Conservation (phyloP, 2,329 filamentous ascomycete species). For the Trematosphaeria pertusa region DNA sequence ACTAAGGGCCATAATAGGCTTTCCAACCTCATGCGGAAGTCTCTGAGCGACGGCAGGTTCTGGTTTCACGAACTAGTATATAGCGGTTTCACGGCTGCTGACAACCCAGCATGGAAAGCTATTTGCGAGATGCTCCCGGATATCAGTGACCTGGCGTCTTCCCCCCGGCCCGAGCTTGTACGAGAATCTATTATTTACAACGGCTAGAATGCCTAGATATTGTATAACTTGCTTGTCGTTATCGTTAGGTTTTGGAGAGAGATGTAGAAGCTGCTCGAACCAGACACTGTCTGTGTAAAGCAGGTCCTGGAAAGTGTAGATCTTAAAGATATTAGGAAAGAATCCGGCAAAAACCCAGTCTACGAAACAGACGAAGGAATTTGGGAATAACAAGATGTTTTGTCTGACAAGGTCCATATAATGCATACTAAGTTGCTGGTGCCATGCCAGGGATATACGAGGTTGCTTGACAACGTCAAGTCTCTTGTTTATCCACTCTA, state of each 20-base stretch:
- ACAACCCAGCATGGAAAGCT: background rate
- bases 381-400: conserved; percentile 10
- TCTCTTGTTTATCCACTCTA: conserved; percentile 10
- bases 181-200: conserved; percentile 1
- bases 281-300: conserved; percentile 1
- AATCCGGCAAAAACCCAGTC: conserved; percentile 20
- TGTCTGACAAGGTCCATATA: conserved; percentile 15
- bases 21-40: background rate
- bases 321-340: conserved; percentile 12
- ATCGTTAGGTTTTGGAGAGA: background rate
- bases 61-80: conserved; percentile 9
- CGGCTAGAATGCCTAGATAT: background rate
- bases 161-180: background rate
- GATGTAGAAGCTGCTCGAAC: conserved; percentile 7
- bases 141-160: background rate
- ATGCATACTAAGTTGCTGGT: conserved; percentile 6
- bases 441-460: conserved; percentile 1
- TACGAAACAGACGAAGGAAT: conserved; percentile 10
- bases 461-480: conserved; percentile 3
- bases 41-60: conserved; percentile 6
- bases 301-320: conserved; percentile 3
- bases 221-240: background rate
- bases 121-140: background rate
- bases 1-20: background rate
- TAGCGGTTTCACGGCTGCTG: background rate